Evolutionary conservation across 2,329 filamentous ascomycete species (phyloP), one percentile per base, ranked within the genome.

Genomic region (Alternaria triticimaculans): DNA sequence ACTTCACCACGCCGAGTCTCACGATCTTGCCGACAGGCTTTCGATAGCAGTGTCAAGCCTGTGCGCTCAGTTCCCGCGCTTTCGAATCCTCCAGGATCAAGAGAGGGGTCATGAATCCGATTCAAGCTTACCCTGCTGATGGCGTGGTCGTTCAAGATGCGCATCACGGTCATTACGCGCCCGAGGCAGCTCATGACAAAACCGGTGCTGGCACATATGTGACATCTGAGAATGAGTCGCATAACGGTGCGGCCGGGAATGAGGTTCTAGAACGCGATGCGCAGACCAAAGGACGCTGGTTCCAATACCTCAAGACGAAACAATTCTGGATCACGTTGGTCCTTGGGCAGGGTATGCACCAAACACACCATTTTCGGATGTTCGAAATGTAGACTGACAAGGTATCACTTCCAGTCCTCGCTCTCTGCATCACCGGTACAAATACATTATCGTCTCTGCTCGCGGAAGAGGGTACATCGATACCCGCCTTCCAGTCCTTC

Each of bases 401-500:
- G 12, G 3, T 10, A 21, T 4, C 15, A 20, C 37, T 41, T 41
- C 37, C 54, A 78, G 76, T 72, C 53, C 65, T 68, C 30, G 63
- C 94, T 5, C 88, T 99, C 63, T 94, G 93, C 83, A 96, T 97
- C 81, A 97, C 94, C 1, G 89, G 88, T 28, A 97, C 94, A 55
- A 97, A 96, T 84, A 98, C 96, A 51, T 93, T 98, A 77, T 92
- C 91, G 41, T 88, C 87, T 25, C 88, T 97, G 59, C 88, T 99
- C 28, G 86, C 85, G 61, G 80, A 82, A 6, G 81, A 87, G 67
- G 87, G 89, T 54, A 94, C 91, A 69, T 93, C 88, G 65, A 96
- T 98, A 71, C 96, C 96, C 8, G 93, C 96, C 59, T 97, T 98
- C 84, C 96, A 99, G 83, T 93, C 92, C 28, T 88, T 98, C 74